Base-by-base conservation (phyloP, 179 eudicot species). In the Vitellaria paradoxa region DNA sequence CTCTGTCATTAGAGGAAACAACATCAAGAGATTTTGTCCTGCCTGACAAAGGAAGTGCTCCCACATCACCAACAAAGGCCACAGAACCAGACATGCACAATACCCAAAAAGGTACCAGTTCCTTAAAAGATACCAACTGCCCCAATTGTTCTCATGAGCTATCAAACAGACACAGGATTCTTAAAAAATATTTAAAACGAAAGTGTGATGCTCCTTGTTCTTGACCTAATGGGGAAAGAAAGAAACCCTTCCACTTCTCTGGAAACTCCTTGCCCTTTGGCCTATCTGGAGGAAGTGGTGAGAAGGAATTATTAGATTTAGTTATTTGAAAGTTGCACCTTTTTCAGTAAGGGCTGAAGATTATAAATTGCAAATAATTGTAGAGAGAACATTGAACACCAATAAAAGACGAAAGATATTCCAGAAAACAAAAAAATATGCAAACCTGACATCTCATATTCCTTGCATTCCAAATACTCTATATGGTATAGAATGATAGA, bases 81-180 rank as follows among this genome's bases (percentile, higher is more conserved):
- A 81, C 89, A 68, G 86, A 84, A 81, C 80, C 90, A 91, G 99
- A 96, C 99, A 96, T 96, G 88, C 98, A 91, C 86, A 87, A 86
- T 85, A 81, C 75, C 72, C 56, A 50, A 75, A 75, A 81, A 82
- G 81, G 72, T 82, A 73, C 79, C 71, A 70, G 79, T 75, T 80
- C 65, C 67, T 79, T 77, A 81, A 15, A 75, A 23, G n/a, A 60
- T 40, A 55, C 61, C 21, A 72, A 76, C 73, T 63, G 65, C 64
- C 76, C 69, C 46, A 55, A 60, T 72, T 21, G 20, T 64, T 68
- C 73, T 78, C 86, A 70, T 65, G 60, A 65, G 63, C 74, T 63
- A 78, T 52, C 14, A 52, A 74, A 42, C 40, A 42, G 78, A 66
- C 23, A 80, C 47, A 68, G 76, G 86, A 88, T 24, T 74, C 60